phyloP scores from a whole-genome alignment of 108 stramenopile species.

The Fistulifera solaris region DNA sequence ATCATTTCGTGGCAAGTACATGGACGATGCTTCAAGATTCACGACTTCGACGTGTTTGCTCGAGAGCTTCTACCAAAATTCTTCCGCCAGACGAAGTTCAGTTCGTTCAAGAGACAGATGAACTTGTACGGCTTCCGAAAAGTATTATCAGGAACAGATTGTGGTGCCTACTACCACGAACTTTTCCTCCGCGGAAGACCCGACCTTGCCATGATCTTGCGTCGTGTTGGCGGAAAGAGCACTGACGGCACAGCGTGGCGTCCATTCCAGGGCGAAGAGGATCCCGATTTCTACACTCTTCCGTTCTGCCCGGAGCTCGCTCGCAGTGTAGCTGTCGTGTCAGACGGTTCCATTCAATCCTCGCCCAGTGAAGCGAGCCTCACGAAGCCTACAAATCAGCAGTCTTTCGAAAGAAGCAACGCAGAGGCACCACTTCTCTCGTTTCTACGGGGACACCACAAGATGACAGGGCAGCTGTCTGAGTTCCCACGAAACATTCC shows the following conservation, averaged over 20 bases:
- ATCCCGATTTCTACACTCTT: slow-evolving; percentile 40
- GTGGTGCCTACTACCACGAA: slow-evolving; percentile 55
- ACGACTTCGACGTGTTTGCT: slow-evolving; percentile 47
- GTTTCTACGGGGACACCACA: no score
- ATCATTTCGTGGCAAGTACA: slow-evolving; percentile 61
- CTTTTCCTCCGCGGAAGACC: slow-evolving; percentile 35
- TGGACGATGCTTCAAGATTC: slow-evolving; percentile 52
- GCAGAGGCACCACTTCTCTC: no score
- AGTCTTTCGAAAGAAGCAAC: no score
- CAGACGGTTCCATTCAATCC: no score
- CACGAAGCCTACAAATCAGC: no score
- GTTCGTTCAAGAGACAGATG: slow-evolving; percentile 84
- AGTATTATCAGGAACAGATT: slow-evolving; percentile 14
- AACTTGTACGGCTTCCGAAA: slow-evolving; percentile 71
- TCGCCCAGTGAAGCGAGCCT: no score
- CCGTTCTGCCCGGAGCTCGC: slow-evolving; percentile 9
- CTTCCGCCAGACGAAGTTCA: slow-evolving; percentile 83
- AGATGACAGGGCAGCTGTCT: no score
- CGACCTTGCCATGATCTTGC: not conserved
- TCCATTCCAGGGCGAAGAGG: slow-evolving; percentile 10
- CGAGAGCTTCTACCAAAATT: slow-evolving; percentile 66
- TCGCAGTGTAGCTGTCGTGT: no score
- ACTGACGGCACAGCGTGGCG: not conserved
- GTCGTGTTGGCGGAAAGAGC: slow-evolving; percentile 32
- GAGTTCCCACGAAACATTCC: no score